These are phyloP conservation scores for Fusarium lyarnte DNA, from an alignment of 2,329 filamentous ascomycete species.

Conservation along the genomic window DNA sequence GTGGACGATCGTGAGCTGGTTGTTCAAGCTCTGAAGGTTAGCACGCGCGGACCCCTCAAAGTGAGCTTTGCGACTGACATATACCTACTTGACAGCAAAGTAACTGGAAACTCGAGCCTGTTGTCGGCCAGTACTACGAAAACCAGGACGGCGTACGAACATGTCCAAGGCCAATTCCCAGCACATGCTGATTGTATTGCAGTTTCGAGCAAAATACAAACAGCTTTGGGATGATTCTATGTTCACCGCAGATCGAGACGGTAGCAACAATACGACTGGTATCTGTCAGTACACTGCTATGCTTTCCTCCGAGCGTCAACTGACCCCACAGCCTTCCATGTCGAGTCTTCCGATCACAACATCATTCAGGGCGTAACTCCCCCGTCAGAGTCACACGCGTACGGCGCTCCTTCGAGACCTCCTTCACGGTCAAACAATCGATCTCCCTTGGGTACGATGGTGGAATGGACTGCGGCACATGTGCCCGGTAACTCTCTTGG, in stretches of 20 bases:
- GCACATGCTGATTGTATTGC: constrained; percentile 23
- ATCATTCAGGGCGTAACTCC: constrained; percentile 57
- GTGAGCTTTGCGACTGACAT: constrained; percentile 15
- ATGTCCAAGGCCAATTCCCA: neutral
- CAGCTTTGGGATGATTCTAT: constrained; percentile 63
- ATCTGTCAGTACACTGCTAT: constrained; percentile 52
- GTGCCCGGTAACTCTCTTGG: constrained; percentile 52
- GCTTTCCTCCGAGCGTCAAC: constrained; percentile 17
- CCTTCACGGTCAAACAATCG: constrained; percentile 67
- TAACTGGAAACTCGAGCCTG: constrained; percentile 57
- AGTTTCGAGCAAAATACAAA: constrained; percentile 60
- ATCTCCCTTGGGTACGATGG: constrained; percentile 64
- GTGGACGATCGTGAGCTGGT: constrained; percentile 52
- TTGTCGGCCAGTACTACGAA: constrained; percentile 64
- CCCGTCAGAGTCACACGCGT: constrained; percentile 52
- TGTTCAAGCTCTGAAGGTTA: constrained; percentile 55
- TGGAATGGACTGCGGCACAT: constrained; percentile 58
- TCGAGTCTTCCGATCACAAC: constrained; percentile 60
- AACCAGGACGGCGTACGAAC: constrained; percentile 49
- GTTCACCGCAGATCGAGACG: constrained; percentile 64
- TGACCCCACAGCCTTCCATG: constrained; percentile 60
- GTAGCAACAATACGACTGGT: constrained; percentile 52
- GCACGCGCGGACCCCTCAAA: neutral
- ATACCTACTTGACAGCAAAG: constrained; percentile 47
- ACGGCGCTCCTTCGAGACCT: constrained; percentile 66